Conservation (phyloP, 73 alveolate genomes). For the Uronychia setigera region DNA sequence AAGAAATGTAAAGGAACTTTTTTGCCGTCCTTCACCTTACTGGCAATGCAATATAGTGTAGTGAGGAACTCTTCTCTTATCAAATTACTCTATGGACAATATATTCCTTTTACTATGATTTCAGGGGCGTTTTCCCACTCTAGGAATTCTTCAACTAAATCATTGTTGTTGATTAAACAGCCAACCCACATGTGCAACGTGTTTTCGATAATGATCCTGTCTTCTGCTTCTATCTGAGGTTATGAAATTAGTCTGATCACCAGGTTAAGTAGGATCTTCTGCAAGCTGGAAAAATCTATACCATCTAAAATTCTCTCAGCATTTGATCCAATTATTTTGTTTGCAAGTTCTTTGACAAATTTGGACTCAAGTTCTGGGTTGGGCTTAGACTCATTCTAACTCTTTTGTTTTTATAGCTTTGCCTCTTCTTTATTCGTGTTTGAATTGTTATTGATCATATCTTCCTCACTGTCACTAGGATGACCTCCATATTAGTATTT, state of each 20-base stretch:
- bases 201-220: slow-evolving; percentile 51
- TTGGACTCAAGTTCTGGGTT: neutral
- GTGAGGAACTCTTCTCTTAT: slow-evolving; percentile 59
- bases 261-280: slow-evolving; percentile 15
- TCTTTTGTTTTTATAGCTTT: neutral
- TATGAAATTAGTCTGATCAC: slow-evolving; percentile 5
- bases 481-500: too few species aligned
- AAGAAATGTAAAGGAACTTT: slow-evolving; percentile 14
- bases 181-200: slow-evolving; percentile 53
- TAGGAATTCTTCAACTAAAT: slow-evolving; percentile 28
- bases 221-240: slow-evolving; percentile 38
- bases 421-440: slow-evolving; percentile 5
- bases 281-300: slow-evolving; percentile 36
- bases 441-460: neutral
- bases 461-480: neutral
- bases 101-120: slow-evolving; percentile 15
- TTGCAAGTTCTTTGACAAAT: slow-evolving; percentile 2
- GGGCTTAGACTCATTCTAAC: neutral
- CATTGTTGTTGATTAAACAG: slow-evolving; percentile 38
- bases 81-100: slow-evolving; percentile 1
- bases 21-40: neutral
- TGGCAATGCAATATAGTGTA: slow-evolving; percentile 10
- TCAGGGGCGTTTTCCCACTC: neutral
- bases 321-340: neutral
- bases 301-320: slow-evolving; percentile 9